Evolutionary conservation across 176 grass and related monocot genomes (phyloP).

Genomic region (Avena insularis): DNA sequence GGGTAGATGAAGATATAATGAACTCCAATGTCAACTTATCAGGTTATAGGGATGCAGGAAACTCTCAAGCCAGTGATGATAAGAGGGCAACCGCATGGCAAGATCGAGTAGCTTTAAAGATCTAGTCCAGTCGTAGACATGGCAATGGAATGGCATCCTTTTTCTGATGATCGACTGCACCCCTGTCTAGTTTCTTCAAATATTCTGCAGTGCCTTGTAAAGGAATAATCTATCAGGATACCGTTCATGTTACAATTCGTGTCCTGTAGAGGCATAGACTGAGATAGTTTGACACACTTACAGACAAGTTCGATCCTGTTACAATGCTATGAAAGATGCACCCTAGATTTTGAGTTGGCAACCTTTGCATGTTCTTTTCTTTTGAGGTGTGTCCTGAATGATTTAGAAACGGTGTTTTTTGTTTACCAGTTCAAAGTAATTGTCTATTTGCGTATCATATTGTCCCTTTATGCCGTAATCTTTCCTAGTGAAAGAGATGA

Average conservation of each 20-base stretch:
- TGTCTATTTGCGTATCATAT: neutral
- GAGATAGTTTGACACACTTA: neutral
- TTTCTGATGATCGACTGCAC: conserved; percentile 9
- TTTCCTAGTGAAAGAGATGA: neutral
- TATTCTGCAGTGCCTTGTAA: conserved; percentile 37
- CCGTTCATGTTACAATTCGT: too few relatives aligned
- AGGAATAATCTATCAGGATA: conserved; percentile 43
- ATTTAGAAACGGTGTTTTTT: neutral
- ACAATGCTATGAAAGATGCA: conserved; percentile 4
- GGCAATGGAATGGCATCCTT: neutral
- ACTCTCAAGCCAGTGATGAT: conserved; percentile 51
- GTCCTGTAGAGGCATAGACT: neutral
- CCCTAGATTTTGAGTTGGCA: neutral
- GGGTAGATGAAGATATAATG: conserved; percentile 47
- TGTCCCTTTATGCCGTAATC: neutral
- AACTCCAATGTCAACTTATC: conserved; percentile 37
- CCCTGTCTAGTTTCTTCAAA: neutral
- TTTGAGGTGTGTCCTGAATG: neutral
- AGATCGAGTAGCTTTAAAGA: conserved; percentile 65
- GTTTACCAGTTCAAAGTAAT: neutral
- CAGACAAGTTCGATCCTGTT: neutral
- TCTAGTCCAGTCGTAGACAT: conserved; percentile 36
- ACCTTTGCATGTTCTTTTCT: neutral
- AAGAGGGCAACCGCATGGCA: conserved; percentile 76
- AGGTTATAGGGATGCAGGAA: conserved; percentile 60